These are phyloP conservation scores for Mucor lusitanicus DNA, from an alignment of 371 early-diverging fungal species.

Conservation along the genomic window DNA sequence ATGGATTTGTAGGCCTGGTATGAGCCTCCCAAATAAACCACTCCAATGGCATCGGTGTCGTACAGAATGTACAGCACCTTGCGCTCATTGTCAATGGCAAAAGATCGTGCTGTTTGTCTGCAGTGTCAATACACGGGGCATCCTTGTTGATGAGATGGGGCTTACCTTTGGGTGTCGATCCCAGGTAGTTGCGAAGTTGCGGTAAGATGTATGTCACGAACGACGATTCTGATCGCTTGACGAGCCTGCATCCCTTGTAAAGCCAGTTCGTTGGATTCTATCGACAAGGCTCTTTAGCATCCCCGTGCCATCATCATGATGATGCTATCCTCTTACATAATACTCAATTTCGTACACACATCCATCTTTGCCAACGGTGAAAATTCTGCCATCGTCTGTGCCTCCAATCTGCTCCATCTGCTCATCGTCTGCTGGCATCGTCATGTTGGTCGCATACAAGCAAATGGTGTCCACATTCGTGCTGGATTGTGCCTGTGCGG, in stretches of 20 bases:
- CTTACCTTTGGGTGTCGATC: neutral
- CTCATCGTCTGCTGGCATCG: constrained; percentile 74
- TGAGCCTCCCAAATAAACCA: constrained; percentile 30
- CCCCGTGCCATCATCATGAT: neutral
- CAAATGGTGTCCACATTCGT: constrained; percentile 30
- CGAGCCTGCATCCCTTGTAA: neutral
- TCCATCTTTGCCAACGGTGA: constrained; percentile 83
- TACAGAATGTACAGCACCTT: constrained; percentile 72
- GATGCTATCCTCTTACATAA: constrained; percentile 42
- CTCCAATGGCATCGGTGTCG: constrained; percentile 28
- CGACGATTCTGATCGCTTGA: constrained; percentile 15
- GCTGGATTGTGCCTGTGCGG: neutral
- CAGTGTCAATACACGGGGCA: neutral
- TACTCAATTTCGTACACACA: constrained; percentile 85
- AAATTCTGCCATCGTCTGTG: constrained; percentile 78
- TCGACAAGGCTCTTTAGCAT: neutral
- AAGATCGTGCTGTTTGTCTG: neutral
- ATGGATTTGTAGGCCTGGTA: constrained; percentile 32
- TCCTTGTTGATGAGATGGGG: neutral
- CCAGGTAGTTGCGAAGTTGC: neutral
- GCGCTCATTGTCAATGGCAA: constrained; percentile 69
- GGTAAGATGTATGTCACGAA: neutral
- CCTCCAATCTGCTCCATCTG: constrained; percentile 72
- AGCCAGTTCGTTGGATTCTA: neutral
- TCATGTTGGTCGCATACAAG: constrained; percentile 68